phyloP scores from a whole-genome alignment of 2,329 filamentous ascomycete species.

The Zasmidium cellare region DNA sequence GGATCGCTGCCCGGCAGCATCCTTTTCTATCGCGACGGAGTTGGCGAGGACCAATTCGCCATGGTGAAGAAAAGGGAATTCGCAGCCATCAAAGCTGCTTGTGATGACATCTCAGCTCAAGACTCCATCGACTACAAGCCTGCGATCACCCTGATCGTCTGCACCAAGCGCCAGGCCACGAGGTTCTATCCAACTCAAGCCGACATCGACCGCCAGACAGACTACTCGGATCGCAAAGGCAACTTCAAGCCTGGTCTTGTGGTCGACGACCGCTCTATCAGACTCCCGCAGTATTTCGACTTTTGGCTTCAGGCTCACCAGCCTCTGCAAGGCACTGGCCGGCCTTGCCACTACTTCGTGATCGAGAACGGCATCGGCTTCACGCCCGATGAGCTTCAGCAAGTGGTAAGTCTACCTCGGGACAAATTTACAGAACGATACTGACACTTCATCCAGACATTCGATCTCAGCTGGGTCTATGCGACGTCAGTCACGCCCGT shows the following conservation, averaged over 20 bases:
- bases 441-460: conserved; percentile 20
- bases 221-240: not conserved
- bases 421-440: conserved; percentile 22
- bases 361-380: conserved; percentile 11
- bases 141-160: conserved; percentile 36
- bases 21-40: conserved; percentile 39
- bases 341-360: conserved; percentile 76
- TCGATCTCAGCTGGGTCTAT: conserved; percentile 35
- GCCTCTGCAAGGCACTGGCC: conserved; percentile 70
- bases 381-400: conserved; percentile 3
- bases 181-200: conserved; percentile 41
- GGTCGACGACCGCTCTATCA: conserved; percentile 6
- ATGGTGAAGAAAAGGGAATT: conserved; percentile 7
- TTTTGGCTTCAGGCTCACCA: conserved; percentile 18
- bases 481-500: conserved; percentile 31
- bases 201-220: too few species aligned
- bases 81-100: conserved; percentile 3
- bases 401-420: conserved; percentile 23
- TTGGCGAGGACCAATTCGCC: conserved; percentile 35
- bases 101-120: not conserved
- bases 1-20: conserved; percentile 16
- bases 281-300: conserved; percentile 7
- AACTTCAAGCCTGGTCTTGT: conserved; percentile 14
- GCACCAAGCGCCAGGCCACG: conserved; percentile 41
- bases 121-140: not conserved